phyloP scores from a whole-genome alignment of 441 rosid species.

The Populus hybrid region DNA sequence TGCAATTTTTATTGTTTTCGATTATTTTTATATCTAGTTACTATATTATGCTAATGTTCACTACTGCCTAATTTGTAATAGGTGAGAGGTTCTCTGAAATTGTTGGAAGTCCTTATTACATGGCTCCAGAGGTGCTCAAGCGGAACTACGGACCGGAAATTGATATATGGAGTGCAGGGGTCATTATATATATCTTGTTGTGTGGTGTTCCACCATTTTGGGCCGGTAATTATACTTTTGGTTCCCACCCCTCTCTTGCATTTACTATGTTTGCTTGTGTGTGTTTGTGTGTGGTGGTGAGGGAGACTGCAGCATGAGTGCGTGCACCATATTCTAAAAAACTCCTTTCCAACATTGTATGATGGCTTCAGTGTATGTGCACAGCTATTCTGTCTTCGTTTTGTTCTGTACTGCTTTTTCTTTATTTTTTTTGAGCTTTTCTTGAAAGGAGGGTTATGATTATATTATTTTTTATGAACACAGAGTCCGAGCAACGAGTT shows the following conservation, averaged over 20 bases:
- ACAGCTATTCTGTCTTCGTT: neutral
- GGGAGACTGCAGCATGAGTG: neutral
- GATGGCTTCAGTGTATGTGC: neutral
- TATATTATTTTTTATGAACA: constrained; percentile 12
- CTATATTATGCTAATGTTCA: constrained; percentile 4
- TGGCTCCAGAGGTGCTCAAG: constrained; percentile 99
- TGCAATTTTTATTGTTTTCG: neutral
- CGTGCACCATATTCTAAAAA: neutral
- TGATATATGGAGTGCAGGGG: constrained; percentile 99
- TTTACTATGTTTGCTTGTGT: neutral
- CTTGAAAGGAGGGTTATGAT: neutral
- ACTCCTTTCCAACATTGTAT: neutral
- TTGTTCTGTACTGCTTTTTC: neutral
- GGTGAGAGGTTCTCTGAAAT: constrained; percentile 96
- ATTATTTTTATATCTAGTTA: neutral
- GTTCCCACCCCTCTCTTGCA: neutral
- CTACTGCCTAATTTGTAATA: constrained; percentile 29
- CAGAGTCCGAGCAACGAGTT: constrained; percentile 99
- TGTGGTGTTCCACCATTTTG: constrained; percentile 99
- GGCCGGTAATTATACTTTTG: constrained; percentile 62
- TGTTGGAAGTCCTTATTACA: constrained; percentile 98
- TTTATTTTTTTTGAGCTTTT: neutral
- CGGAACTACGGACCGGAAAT: constrained; percentile 93
- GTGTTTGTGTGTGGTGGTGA: neutral
- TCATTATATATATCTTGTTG: constrained; percentile 83